Conservation (phyloP, 345 rosid species). For the Brassica incana region DNA sequence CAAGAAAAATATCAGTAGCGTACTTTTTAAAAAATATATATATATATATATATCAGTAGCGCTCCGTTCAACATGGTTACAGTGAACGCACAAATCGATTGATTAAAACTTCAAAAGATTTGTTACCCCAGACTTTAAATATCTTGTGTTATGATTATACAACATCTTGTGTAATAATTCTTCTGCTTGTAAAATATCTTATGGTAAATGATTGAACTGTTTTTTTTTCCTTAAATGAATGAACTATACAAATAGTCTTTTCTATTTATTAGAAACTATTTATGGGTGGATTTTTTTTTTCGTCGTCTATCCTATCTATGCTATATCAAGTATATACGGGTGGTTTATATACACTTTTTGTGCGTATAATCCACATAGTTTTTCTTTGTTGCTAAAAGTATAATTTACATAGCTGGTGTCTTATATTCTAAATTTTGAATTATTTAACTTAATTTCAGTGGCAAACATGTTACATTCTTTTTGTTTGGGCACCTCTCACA, state of each 20-base stretch:
- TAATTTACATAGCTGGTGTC: not conserved
- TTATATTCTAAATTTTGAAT: not conserved
- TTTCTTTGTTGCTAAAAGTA: not conserved
- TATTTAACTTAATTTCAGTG: not conserved
- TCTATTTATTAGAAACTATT: not conserved
- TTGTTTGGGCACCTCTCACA: not conserved
- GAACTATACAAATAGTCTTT: not conserved
- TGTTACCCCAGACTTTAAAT: not conserved
- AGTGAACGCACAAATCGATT: not conserved
- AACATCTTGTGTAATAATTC: conserved; percentile 9
- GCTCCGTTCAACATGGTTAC: conserved; percentile 14
- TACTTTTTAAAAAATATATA: too few species aligned
- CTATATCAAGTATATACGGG: too few species aligned
- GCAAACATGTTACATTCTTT: not conserved
- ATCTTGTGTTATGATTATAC: conserved; percentile 4
- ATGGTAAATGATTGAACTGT: not conserved
- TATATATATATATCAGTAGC: too few species aligned
- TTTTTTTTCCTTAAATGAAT: not conserved
- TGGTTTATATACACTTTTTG: not conserved
- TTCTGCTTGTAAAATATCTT: not conserved
- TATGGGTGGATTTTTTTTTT: not conserved
- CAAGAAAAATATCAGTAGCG: conserved; percentile 6
- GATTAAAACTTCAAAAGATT: not conserved
- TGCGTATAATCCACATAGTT: not conserved
- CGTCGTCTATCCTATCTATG: too few species aligned